Percentiles rank a stretch among this genome's conserved stretches.
Evolutionary conservation across 371 early-diverging fungal species (phyloP).

Genomic region (Mortierella sp.): DNA sequence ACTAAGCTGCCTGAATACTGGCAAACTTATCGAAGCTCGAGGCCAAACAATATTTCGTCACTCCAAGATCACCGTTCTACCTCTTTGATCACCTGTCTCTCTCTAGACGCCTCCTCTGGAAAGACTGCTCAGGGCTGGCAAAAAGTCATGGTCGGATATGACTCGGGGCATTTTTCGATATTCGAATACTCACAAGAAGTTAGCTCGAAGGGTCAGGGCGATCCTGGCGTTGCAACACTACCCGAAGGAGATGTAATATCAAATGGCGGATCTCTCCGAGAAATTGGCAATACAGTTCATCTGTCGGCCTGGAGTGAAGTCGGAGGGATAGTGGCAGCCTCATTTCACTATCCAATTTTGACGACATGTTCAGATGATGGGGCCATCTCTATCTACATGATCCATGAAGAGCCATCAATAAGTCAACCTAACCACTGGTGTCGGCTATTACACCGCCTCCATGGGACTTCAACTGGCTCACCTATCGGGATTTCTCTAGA

Average conservation of each 20-base stretch:
- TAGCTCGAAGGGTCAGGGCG: not conserved
- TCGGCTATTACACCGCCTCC: constrained; percentile 30
- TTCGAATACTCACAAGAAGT: constrained; percentile 23
- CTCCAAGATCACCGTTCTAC: not conserved
- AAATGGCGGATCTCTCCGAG: not conserved
- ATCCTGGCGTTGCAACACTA: not conserved
- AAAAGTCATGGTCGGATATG: constrained; percentile 46
- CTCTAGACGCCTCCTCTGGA: constrained; percentile 18
- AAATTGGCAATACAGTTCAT: constrained; percentile 28
- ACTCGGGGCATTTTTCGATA: constrained; percentile 41
- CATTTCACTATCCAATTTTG: constrained; percentile 39
- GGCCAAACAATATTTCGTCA: not conserved
- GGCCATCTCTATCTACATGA: constrained; percentile 35
- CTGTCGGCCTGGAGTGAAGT: constrained; percentile 27
- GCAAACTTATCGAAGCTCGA: constrained; percentile 28
- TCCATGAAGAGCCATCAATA: not conserved
- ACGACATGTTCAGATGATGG: constrained; percentile 30
- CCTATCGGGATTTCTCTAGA: constrained; percentile 37
- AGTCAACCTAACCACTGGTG: constrained; percentile 25
- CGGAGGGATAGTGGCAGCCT: constrained; percentile 25
- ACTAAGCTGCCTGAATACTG: constrained; percentile 21
- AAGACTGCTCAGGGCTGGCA: constrained; percentile 15
- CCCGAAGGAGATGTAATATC: not conserved
- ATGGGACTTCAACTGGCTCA: constrained; percentile 27
- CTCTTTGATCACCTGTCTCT: constrained; percentile 19